phyloP scores from a whole-genome alignment of 2,329 filamentous ascomycete species.

The Alternaria solani region DNA sequence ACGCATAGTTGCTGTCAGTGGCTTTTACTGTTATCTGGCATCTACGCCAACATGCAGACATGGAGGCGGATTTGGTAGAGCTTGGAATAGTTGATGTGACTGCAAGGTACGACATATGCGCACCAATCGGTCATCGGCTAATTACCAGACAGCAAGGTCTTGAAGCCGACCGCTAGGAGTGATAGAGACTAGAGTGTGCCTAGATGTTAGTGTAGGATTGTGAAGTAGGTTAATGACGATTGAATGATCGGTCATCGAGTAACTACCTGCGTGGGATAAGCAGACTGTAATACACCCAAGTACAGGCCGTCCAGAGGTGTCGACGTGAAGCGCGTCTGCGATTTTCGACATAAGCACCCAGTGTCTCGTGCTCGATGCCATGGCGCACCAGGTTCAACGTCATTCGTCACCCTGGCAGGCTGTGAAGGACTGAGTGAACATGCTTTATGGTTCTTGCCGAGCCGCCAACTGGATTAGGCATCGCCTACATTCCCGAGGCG shows the following conservation, averaged over 20 bases:
- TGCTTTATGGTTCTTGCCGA: conserved; percentile 1
- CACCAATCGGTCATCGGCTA: conserved; percentile 4
- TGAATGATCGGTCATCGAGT: background rate
- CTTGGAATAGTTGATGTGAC: background rate
- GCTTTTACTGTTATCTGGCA: conserved; percentile 1
- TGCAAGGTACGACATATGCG: conserved; percentile 1
- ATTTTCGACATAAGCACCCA: background rate
- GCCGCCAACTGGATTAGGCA: conserved; percentile 5
- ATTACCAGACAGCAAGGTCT: background rate
- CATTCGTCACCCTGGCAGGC: background rate
- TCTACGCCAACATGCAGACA: background rate
- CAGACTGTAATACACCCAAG: background rate
- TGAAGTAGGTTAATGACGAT: conserved; percentile 1
- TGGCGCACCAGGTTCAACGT: background rate
- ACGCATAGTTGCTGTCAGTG: background rate
- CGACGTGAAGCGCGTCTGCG: background rate
- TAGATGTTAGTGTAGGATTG: background rate
- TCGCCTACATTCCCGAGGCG: conserved; percentile 2
- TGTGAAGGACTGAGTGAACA: background rate
- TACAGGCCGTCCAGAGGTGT: background rate
- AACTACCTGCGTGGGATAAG: background rate
- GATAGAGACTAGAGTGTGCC: background rate
- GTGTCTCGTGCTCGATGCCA: background rate
- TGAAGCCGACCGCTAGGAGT: conserved; percentile 3
- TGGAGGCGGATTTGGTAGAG: background rate